Evolutionary conservation across 139 green algal species (phyloP), one percentile per base, ranked within the genome.

Genomic region (Tetraselmis striata): DNA sequence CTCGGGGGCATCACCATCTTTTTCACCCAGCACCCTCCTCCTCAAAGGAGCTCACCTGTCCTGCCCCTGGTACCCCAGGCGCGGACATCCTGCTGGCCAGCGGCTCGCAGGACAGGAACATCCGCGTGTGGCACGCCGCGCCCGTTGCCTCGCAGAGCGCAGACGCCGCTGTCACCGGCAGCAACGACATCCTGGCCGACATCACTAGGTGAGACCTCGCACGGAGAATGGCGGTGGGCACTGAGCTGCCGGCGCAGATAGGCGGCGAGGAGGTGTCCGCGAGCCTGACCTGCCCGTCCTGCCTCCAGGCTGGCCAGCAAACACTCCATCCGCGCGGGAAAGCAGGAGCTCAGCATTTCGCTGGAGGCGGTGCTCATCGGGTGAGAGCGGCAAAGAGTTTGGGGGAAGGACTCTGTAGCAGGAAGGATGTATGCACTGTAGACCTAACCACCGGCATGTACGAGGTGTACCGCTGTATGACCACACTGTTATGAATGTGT

Each of bases 301-400:
- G n/a, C n/a, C n/a, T n/a, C n/a, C n/a, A 5, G 45, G n/a, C 83
- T 85, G 31, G 67, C 82, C 30, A 78, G 59, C 30, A 76, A 81
- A 27, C 59, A 79, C 2, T 31, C 24, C 31, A 84, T 91, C 30
- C 27, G 28, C 23, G 82, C 82, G 1, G 81, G 31, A 2, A 30
- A 23, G 1, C 0, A 30, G 0, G 59, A 83, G 79, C 24, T 94
- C 59, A 87, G 75, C 1, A 89, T 86, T 2, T 84, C 77, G 0
- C 80, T 97, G 31, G 94, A 99, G 83, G 90, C 93, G 0, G 84
- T 99, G 45, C 88, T 98, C 0, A 86, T 95, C 0, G 95, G 94
- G 0, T 67, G 45, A 25, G 45, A n/a, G n/a, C n/a, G n/a, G n/a
- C n/a, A n/a, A n/a, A n/a, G n/a, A n/a, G n/a, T n/a, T n/a, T n/a